These are phyloP conservation scores for Platanthera zijinensis DNA, from an alignment of 106 monocot genomes.

Conservation along the genomic window DNA sequence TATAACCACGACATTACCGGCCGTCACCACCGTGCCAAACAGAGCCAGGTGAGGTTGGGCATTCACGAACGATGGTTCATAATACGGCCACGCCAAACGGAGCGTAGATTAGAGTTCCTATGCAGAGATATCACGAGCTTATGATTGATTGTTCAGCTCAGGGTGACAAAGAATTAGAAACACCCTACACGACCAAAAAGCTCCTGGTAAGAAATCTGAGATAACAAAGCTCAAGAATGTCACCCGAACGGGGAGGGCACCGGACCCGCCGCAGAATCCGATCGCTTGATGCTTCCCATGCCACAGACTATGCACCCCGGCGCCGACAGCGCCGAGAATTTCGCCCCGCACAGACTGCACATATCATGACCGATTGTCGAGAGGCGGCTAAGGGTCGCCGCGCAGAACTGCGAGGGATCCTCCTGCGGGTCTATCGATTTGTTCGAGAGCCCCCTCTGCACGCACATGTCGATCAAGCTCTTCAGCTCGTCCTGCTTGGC, in stretches of 20 bases:
- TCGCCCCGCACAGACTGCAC: constrained; percentile 81
- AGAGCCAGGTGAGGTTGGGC: no score
- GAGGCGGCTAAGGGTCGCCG: constrained; percentile 81
- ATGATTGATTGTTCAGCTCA: no score
- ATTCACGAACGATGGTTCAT: no score
- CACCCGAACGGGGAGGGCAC: constrained; percentile 71
- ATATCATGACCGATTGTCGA: constrained; percentile 83
- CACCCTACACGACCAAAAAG: no score
- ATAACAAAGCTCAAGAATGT: neutral
- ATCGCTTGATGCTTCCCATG: constrained; percentile 97
- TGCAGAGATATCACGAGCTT: no score
- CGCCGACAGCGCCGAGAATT: constrained; percentile 80
- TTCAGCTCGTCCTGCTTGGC: constrained; percentile 89
- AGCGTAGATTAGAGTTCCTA: no score
- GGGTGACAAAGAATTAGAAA: no score
- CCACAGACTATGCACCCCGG: constrained; percentile 94
- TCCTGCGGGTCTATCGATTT: constrained; percentile 90
- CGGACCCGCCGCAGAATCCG: constrained; percentile 61
- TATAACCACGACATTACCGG: no score
- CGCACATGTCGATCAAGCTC: constrained; percentile 82
- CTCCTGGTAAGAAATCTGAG: neutral
- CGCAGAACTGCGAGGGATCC: constrained; percentile 87
- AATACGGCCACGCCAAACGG: no score
- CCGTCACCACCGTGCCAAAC: no score
- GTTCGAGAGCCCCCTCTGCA: constrained; percentile 65